phyloP scores from a whole-genome alignment of 768 basidiomycete species.

The Russula vinacea region DNA sequence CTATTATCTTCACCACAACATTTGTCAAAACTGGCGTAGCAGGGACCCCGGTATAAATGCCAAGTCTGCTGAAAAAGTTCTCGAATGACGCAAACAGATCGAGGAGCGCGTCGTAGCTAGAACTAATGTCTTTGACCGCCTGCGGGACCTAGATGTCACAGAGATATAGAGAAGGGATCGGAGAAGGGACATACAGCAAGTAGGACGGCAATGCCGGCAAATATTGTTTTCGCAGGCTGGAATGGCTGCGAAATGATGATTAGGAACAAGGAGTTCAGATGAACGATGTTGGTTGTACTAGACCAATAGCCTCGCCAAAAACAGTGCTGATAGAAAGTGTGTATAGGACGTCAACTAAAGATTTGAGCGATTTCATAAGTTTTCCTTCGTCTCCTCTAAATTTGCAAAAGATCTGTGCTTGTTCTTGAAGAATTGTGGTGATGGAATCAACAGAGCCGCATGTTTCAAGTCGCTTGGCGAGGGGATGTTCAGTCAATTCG shows the following conservation, averaged over 20 bases:
- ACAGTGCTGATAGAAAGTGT: not conserved
- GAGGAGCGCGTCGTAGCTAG: not conserved
- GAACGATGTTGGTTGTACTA: not conserved
- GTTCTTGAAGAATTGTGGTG: not conserved
- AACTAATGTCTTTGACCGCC: not conserved
- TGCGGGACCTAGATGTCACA: not conserved
- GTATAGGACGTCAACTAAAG: not conserved
- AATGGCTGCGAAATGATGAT: no score
- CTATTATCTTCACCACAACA: not conserved
- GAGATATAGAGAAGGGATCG: not conserved
- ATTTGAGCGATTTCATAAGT: not conserved
- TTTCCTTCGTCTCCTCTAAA: not conserved
- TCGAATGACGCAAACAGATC: constrained; percentile 6
- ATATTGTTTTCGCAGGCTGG: no score
- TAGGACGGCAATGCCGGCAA: no score
- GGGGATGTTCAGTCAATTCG: not conserved
- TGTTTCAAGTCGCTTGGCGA: not conserved
- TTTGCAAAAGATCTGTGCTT: not conserved
- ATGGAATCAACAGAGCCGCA: not conserved
- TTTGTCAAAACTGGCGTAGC: not conserved
- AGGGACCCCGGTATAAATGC: not conserved
- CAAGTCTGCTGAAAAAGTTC: constrained; percentile 5
- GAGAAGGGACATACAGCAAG: no score
- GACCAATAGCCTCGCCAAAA: not conserved
- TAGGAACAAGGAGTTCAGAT: not conserved